Evolutionary conservation across 345 rosid species (phyloP).

Genomic region (Luvunga scandens): DNA sequence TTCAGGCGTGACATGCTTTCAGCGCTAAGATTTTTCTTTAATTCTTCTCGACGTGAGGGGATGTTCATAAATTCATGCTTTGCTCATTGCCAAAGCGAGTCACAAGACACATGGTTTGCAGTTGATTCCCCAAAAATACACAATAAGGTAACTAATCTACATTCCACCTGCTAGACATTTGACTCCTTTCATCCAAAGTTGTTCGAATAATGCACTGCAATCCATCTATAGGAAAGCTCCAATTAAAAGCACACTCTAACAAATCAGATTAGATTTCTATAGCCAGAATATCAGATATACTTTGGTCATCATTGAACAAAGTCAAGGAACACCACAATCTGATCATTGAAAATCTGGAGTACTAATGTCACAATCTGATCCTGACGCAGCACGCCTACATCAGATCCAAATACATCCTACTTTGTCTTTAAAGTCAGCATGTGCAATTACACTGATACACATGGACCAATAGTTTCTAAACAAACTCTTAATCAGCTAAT

Average conservation of each 20-base stretch:
- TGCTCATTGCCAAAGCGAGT: slow-evolving; percentile 95
- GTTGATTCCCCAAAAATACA: slow-evolving; percentile 65
- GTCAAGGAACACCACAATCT: not conserved
- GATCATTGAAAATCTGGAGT: not conserved
- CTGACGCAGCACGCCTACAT: not conserved
- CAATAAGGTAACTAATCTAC: slow-evolving; percentile 46
- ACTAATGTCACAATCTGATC: not conserved
- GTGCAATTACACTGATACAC: not conserved
- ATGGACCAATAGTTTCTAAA: not conserved
- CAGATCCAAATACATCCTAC: too few species aligned
- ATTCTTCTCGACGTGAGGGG: slow-evolving; percentile 50
- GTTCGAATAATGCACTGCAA: not conserved
- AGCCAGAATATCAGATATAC: too few species aligned
- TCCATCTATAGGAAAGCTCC: too few species aligned
- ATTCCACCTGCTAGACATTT: not conserved
- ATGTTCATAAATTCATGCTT: slow-evolving; percentile 93
- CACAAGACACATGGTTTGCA: slow-evolving; percentile 84
- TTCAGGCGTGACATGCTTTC: slow-evolving; percentile 72
- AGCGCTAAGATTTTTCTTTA: slow-evolving; percentile 44
- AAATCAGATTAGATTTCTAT: too few species aligned
- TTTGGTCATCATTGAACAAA: too few species aligned
- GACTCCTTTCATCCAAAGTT: not conserved
- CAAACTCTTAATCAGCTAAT: not conserved
- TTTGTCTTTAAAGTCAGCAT: too few species aligned
- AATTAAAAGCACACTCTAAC: too few species aligned